A percentile compares a stretch with the other conserved stretches of the same genome.
These are phyloP conservation scores for Phytophthora niederhauseri DNA, from an alignment of 352 stramenopile genomes.

Conservation along the genomic window DNA sequence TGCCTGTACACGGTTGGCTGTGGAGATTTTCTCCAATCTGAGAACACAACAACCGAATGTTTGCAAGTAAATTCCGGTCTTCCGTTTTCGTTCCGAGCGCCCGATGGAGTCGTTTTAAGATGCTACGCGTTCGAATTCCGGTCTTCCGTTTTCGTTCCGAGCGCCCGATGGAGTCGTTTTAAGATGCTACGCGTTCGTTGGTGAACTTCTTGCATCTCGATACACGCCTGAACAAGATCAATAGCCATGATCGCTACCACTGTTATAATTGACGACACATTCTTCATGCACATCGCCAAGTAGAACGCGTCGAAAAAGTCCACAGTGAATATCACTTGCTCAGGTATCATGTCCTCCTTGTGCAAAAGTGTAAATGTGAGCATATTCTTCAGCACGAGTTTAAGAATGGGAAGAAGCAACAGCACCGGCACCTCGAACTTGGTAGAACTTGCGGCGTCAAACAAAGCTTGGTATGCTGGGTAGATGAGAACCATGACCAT, in stretches of 20 bases:
- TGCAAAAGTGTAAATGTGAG: conserved; percentile 12
- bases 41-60: conserved; percentile 1
- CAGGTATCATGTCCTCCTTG: conserved; percentile 20
- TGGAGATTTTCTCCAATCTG: background rate
- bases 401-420: conserved; percentile 7
- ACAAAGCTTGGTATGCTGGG: conserved; percentile 17
- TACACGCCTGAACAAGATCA: conserved; percentile 9
- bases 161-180: background rate
- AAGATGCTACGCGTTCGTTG: conserved; percentile 7
- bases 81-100: background rate
- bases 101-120: background rate
- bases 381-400: conserved; percentile 15
- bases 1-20: background rate
- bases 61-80: background rate
- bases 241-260: conserved; percentile 4
- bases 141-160: background rate
- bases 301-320: conserved; percentile 21
- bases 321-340: conserved; percentile 18
- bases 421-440: conserved; percentile 13
- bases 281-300: conserved; percentile 15
- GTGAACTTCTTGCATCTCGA: conserved; percentile 7
- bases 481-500: conserved; percentile 15
- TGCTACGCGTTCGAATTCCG: background rate
- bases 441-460: conserved; percentile 4
- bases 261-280: background rate